phyloP scores from a whole-genome alignment of 106 monocot species.

The Xerophyta viscosa region DNA sequence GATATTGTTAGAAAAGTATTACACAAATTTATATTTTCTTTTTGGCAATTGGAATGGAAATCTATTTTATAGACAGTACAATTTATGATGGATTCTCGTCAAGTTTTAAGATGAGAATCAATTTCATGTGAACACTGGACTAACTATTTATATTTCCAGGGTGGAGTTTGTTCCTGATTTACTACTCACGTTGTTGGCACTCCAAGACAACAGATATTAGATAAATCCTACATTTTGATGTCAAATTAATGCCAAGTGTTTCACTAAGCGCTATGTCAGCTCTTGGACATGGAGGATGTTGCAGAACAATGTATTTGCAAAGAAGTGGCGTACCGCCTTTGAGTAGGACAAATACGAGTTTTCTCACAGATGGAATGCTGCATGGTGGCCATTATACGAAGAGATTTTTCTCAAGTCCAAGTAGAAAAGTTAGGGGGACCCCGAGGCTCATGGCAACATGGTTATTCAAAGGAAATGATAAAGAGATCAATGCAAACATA shows the following conservation, averaged over 20 bases:
- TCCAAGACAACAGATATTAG: too few relatives aligned
- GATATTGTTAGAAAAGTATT: too few relatives aligned
- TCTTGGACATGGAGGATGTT: slow-evolving; percentile 17
- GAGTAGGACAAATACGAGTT: slow-evolving; percentile 4
- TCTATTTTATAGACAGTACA: too few relatives aligned
- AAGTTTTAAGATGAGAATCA: too few relatives aligned
- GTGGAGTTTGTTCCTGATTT: too few relatives aligned
- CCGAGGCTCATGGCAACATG: slow-evolving; percentile 36
- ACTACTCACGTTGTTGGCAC: too few relatives aligned
- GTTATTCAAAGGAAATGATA: slow-evolving; percentile 41
- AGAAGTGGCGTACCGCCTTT: slow-evolving; percentile 16
- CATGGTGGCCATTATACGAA: slow-evolving; percentile 4
- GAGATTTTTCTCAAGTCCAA: slow-evolving; percentile 5
- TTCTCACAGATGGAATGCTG: slow-evolving; percentile 15
- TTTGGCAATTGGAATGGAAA: too few relatives aligned
- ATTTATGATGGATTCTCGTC: too few relatives aligned
- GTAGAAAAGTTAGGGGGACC: slow-evolving; percentile 7
- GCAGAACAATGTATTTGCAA: slow-evolving; percentile 10
- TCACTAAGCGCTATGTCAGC: slow-evolving; percentile 26
- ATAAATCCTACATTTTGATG: too few relatives aligned
- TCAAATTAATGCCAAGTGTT: slow-evolving; percentile 39
- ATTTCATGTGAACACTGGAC: too few relatives aligned
- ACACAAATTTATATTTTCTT: too few relatives aligned
- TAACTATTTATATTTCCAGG: too few relatives aligned
- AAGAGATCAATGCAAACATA: slow-evolving; percentile 37